Evolutionary conservation across 768 basidiomycete genomes (phyloP), one percentile per base, ranked within the genome.

Genomic region (Piloderma croceum): DNA sequence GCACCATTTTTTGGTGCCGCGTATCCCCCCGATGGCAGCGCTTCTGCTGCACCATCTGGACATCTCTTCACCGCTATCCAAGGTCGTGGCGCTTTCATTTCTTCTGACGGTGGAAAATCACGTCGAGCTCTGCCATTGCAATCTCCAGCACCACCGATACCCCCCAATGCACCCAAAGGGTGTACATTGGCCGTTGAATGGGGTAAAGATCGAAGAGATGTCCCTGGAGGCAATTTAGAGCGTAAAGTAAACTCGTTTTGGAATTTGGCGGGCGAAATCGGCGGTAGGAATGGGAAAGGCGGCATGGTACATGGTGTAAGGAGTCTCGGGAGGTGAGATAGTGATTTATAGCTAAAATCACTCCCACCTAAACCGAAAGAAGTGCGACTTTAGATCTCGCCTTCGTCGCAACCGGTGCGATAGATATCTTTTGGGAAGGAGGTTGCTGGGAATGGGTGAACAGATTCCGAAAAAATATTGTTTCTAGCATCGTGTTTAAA

Each of bases 361-460:
- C 17, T 10, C 3, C 5, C 21, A 7, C n/a, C 24, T 24, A 32
- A 7, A 6, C n/a, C 15, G 12, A 23, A 18, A 19, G 11, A 21
- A 54, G 55, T 34, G 48, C 55, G 23, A 51, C 54, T 12, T 53
- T 56, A 52, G 51, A 56, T 15, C 46, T 56, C 45, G 50, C 53
- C 2, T 56, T 49, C 31, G 50, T 56, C 33, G 54, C 54, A n/a
- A 42, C 54, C 1, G 54, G 54, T 11, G 51, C 53, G 23, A 52
- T 48, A 22, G 54, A 56, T 36, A 52, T 56, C 24, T 54, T 56
- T 52, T 56, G 53, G 34, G 54, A 56, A 50, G 50, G 47, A 18
- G 54, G 54, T 13, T 56, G 54, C 24, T 56, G 54, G 54, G 54
- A 56, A 49, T 56, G 54, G 54, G 52, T 52, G 32, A 17, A 44